Evolutionary conservation across 768 basidiomycete genomes (phyloP), one percentile per base, ranked within the genome.

Genomic region (Lepiota brunneoincarnata): DNA sequence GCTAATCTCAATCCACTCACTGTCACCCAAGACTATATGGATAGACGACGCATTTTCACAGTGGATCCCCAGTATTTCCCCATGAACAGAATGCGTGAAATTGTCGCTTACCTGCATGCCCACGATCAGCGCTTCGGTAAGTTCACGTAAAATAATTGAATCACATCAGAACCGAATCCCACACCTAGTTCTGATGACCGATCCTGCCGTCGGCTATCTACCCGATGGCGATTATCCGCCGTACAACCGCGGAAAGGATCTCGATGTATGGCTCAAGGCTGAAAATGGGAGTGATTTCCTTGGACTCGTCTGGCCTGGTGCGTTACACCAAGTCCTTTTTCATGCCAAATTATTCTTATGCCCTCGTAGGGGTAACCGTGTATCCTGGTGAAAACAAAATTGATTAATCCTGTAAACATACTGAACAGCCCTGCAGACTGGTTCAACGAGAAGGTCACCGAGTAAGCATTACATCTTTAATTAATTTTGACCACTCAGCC

Each of bases 51-150:
- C 21, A 78, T 87, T 48, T 88, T 88, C 68, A 90, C 86, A 0
- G 70, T 82, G 37, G 86, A 89, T 59, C 82, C 83, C 0, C 66
- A 80, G 21, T 86, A 86, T 65, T 89, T 88, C 72, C 86, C 87
- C 1, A 43, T 84, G 6, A 57, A 70, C 17, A 72, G 81, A 35
- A 80, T 89, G 77, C 77, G 78, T n/a, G 81, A 87, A 61, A 82
- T 89, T 44, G 79, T 87, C 18, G 67, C 71, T 40, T 79, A 83
- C 59, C 71, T 89, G 3, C 87, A 88, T 61, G 56, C 66, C 0
- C 78, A 85, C 50, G 67, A 81, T 26, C 87, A 89, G 61, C 74
- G 72, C 50, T 88, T 70, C 61, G 70, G 86, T 84, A 59, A 26
- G 78, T 61, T 36, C 26, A 31, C 24, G 26, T 54, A 47, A 47